These are phyloP conservation scores for Apiosordaria backusii DNA, from an alignment of 495 filamentous ascomycete genomes.

Conservation along the genomic window DNA sequence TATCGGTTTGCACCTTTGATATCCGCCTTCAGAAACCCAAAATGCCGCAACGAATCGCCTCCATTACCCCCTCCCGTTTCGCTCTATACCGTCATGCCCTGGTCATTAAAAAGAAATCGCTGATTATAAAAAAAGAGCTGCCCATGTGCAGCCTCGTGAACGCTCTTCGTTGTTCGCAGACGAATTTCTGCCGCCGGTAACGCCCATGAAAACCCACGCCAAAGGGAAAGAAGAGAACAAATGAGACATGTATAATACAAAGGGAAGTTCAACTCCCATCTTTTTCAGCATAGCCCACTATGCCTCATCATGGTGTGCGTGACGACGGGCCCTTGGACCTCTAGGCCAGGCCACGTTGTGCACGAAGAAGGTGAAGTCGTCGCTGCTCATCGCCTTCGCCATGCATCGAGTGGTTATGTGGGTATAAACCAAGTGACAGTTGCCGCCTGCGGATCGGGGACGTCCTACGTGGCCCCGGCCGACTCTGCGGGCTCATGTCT, in stretches of 20 bases:
- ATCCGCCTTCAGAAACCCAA: neutral
- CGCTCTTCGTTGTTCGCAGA: neutral
- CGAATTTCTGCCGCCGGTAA: no score
- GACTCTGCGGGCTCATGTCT: slow-evolving; percentile 7
- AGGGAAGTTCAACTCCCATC: neutral
- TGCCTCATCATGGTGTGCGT: neutral
- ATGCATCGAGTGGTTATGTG: slow-evolving; percentile 4
- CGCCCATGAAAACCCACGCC: neutral
- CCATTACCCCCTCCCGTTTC: neutral
- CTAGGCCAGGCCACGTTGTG: slow-evolving; percentile 29
- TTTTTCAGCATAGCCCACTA: neutral
- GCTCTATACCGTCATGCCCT: neutral
- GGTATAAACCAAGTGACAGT: slow-evolving; percentile 18
- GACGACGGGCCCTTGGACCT: neutral
- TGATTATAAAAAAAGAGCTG: neutral
- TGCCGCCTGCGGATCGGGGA: slow-evolving; percentile 19
- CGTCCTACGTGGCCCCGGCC: slow-evolving; percentile 8
- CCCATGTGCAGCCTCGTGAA: neutral
- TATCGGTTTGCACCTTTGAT: neutral
- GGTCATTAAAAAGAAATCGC: neutral
- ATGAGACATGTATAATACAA: neutral
- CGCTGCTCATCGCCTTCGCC: slow-evolving; percentile 26
- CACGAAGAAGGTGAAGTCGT: slow-evolving; percentile 28
- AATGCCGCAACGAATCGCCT: neutral
- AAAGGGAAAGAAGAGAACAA: neutral